These are phyloP conservation scores for Rosa hybrid DNA, from an alignment of 331 rosid genomes.

Conservation along the genomic window DNA sequence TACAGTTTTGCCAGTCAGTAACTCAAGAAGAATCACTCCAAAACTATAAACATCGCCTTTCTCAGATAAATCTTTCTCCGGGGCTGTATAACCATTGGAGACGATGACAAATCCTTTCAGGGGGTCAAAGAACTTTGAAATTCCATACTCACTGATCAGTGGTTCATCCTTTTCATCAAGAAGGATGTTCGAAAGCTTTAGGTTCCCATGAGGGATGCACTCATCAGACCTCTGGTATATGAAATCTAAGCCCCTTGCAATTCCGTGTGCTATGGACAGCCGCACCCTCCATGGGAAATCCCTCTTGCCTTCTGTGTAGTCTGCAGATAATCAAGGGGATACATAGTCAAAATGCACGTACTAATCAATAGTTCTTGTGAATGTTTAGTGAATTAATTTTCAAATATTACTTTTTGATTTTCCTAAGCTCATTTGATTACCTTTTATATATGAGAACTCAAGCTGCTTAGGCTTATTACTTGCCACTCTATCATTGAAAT, in stretches of 20 bases:
- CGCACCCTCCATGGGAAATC: slow-evolving; percentile 61
- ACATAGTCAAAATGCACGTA: neutral
- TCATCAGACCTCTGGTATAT: slow-evolving; percentile 44
- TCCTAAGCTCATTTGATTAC: neutral
- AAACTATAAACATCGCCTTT: slow-evolving; percentile 65
- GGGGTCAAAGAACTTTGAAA: slow-evolving; percentile 54
- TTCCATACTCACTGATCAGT: slow-evolving; percentile 66
- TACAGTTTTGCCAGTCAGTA: slow-evolving; percentile 61
- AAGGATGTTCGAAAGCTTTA: slow-evolving; percentile 74
- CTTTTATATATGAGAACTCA: neutral
- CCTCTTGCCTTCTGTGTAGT: slow-evolving; percentile 46
- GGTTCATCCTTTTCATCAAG: slow-evolving; percentile 55
- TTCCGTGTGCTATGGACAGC: slow-evolving; percentile 59
- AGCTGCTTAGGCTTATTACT: neutral
- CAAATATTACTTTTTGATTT: too few relatives aligned
- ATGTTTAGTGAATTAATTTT: neutral
- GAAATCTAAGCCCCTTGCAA: slow-evolving; percentile 65
- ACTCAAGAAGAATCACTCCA: slow-evolving; percentile 61
- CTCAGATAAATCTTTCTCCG: slow-evolving; percentile 56
- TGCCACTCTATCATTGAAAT: neutral
- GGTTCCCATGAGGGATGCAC: slow-evolving; percentile 68
- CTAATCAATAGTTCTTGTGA: neutral
- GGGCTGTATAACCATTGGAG: slow-evolving; percentile 59
- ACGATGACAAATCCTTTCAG: slow-evolving; percentile 29
- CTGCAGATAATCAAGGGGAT: slow-evolving; percentile 39